phyloP scores from a whole-genome alignment of 1,139 yeast species.

The Candida sp. region DNA sequence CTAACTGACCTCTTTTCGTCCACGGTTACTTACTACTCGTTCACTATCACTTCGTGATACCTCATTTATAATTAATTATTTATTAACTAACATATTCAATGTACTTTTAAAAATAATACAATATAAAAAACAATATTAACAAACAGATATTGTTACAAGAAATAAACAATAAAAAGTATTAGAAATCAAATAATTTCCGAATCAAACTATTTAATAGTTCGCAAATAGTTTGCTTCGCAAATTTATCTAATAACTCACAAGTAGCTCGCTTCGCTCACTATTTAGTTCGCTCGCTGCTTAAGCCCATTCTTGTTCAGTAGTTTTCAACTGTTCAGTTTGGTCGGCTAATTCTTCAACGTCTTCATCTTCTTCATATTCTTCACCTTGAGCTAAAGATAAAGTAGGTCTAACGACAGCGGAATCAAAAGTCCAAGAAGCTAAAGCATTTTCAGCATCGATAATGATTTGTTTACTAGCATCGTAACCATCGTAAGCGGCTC shows the following conservation, averaged over 20 bases:
- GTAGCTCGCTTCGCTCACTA: neutral
- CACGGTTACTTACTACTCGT: too few relatives aligned
- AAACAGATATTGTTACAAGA: neutral
- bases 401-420: slow-evolving; percentile 95
- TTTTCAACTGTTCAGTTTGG: slow-evolving; percentile 38
- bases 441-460: slow-evolving; percentile 94
- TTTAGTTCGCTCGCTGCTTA: neutral
- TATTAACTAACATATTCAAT: neutral
- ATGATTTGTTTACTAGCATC: slow-evolving; percentile 98
- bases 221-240: neutral
- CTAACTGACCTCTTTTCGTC: too few relatives aligned
- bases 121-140: neutral
- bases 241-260: too few relatives aligned
- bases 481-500: slow-evolving; percentile 97
- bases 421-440: slow-evolving; percentile 96
- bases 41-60: too few relatives aligned
- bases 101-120: neutral
- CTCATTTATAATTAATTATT: neutral
- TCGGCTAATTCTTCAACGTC: slow-evolving; percentile 50
- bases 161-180: neutral
- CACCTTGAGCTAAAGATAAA: slow-evolving; percentile 79
- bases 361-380: slow-evolving; percentile 56
- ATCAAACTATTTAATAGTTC: neutral
- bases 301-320: slow-evolving; percentile 51
- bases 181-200: neutral